Conservation (phyloP, 2,329 filamentous ascomycete genomes). For the Claviceps monticola region DNA sequence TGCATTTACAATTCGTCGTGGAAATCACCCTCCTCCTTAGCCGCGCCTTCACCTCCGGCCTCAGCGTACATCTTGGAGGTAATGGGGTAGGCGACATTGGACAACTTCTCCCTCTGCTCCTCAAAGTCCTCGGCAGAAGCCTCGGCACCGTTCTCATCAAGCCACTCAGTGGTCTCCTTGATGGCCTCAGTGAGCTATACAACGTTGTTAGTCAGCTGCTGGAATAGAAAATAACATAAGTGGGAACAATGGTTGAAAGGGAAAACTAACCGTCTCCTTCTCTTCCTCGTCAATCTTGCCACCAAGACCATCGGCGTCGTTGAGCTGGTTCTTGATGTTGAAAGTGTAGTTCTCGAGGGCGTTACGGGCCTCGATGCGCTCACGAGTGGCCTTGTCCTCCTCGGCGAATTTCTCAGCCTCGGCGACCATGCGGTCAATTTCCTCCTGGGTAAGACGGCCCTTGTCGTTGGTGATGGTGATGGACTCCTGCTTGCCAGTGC, state of each 20-base stretch:
- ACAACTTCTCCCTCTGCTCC: constrained; percentile 99
- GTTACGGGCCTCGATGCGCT: constrained; percentile 94
- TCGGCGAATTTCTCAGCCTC: constrained; percentile 98
- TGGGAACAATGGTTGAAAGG: constrained; percentile 3
- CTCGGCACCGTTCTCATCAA: constrained; percentile 82
- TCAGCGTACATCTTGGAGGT: constrained; percentile 89
- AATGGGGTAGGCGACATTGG: constrained; percentile 92
- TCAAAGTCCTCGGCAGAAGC: constrained; percentile 90
- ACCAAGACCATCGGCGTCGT: constrained; percentile 90
- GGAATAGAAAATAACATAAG: background rate
- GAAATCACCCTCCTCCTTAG: constrained; percentile 56
- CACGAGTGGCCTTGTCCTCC: constrained; percentile 95
- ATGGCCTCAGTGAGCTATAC: constrained; percentile 71
- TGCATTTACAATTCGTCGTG: constrained; percentile 68
- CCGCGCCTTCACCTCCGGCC: constrained; percentile 38
- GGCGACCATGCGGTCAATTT: constrained; percentile 98
- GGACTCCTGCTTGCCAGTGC: constrained; percentile 89
- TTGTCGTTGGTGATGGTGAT: constrained; percentile 99
- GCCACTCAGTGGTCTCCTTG: constrained; percentile 95
- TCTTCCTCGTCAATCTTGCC: constrained; percentile 98
- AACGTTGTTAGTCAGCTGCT: constrained; percentile 23
- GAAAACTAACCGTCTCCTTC: constrained; percentile 69
- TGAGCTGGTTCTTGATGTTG: constrained; percentile 97
- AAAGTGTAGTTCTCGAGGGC: constrained; percentile 98
- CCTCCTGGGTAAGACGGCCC: constrained; percentile 87